A percentile compares a stretch with the other conserved stretches of the same genome.
phyloP scores from a whole-genome alignment of 305 asterid genomes.

The Fraxinus xanthoxyloides region DNA sequence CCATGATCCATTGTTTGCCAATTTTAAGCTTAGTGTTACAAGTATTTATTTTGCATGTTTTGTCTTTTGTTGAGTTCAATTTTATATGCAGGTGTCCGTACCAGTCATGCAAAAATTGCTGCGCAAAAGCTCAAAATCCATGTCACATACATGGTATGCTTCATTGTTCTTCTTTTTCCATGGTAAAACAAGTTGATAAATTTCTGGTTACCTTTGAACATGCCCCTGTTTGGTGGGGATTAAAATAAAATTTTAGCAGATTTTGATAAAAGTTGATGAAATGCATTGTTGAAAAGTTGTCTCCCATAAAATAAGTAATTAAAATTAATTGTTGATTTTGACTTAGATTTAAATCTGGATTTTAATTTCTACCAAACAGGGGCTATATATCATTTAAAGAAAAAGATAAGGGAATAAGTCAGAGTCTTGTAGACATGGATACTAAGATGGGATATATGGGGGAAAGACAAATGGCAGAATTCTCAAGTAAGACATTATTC shows the following conservation, averaged over 20 bases:
- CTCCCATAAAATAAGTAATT: no score
- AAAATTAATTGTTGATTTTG: no score
- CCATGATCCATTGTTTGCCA: slow-evolving; percentile 9
- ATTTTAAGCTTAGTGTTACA: slow-evolving; percentile 5
- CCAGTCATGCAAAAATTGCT: slow-evolving; percentile 93
- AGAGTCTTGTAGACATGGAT: neutral
- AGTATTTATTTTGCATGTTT: neutral
- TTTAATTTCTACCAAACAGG: neutral
- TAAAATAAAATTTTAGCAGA: no score
- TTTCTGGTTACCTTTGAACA: neutral
- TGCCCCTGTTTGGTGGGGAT: no score
- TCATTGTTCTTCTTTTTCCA: neutral
- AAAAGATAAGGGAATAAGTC: neutral
- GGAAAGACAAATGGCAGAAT: neutral
- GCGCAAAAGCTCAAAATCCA: slow-evolving; percentile 95
- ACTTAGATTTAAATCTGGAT: neutral
- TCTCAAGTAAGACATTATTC: neutral
- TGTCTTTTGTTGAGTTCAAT: slow-evolving; percentile 21
- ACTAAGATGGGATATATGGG: neutral
- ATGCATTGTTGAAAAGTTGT: no score
- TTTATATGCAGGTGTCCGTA: slow-evolving; percentile 74
- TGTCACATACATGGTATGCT: slow-evolving; percentile 89
- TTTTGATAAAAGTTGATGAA: no score
- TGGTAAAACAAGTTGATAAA: neutral
- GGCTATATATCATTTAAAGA: neutral